Percentiles rank a stretch among this genome's conserved stretches.
Conservation (phyloP, 768 basidiomycete genomes). For the Rhodosporidiobolus sp. region DNA sequence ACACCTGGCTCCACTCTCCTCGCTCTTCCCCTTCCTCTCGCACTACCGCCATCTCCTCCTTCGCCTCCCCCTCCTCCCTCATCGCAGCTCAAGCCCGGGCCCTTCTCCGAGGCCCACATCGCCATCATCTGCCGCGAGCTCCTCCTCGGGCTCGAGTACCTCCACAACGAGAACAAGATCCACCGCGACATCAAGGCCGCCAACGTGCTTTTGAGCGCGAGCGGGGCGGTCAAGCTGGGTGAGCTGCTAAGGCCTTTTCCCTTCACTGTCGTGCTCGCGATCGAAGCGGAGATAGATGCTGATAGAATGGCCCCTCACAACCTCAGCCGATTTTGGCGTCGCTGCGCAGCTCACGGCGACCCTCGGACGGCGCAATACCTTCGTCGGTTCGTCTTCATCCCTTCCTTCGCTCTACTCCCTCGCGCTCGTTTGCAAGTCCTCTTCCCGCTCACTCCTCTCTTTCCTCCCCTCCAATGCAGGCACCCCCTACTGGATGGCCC, state of each 20-base stretch:
- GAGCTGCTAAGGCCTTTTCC: slow-evolving; percentile 10
- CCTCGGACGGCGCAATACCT: slow-evolving; percentile 73
- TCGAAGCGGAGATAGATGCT: not conserved
- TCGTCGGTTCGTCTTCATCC: slow-evolving; percentile 62
- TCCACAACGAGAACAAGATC: slow-evolving; percentile 93
- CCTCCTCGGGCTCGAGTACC: slow-evolving; percentile 85
- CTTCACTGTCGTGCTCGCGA: not conserved
- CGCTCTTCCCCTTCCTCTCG: slow-evolving; percentile 1
- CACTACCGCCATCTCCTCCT: too few species aligned
- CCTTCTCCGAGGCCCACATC: slow-evolving; percentile 88
- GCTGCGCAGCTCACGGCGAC: slow-evolving; percentile 85
- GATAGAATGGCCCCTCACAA: not conserved
- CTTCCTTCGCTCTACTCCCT: not conserved
- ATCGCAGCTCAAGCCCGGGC: slow-evolving; percentile 71
- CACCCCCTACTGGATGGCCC: slow-evolving; percentile 98
- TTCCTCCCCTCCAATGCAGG: slow-evolving; percentile 46
- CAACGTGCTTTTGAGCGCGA: slow-evolving; percentile 83
- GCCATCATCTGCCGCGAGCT: slow-evolving; percentile 92
- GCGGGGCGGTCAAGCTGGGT: slow-evolving; percentile 86
- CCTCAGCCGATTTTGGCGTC: slow-evolving; percentile 87
- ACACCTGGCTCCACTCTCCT: slow-evolving; percentile 22
- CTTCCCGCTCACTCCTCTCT: slow-evolving; percentile 63
- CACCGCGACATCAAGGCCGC: slow-evolving; percentile 99
- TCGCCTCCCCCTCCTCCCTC: not conserved
- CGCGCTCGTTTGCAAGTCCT: slow-evolving; percentile 52